Base-by-base conservation (phyloP, 2,329 filamentous ascomycete genomes). In the Beauveria brongniartii region DNA sequence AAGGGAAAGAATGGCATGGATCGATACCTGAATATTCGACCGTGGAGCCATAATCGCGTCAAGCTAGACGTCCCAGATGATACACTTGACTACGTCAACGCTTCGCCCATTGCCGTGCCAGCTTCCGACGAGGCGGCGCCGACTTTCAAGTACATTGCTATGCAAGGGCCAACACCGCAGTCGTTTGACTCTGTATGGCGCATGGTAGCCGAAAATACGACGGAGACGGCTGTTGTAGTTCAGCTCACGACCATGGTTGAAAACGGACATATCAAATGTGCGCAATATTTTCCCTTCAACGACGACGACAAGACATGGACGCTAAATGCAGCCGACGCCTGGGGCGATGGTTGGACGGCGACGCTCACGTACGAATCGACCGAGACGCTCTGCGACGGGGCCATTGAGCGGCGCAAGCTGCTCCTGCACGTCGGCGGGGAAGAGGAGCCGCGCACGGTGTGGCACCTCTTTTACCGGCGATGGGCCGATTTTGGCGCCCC, bases 221-320 rank as follows among this genome's bases (percentile, higher is more conserved):
- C 77, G 28, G 85, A 87, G 51, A 85, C 88, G 2, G 91, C 86
- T 1, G 91, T 97, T 61, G 88, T 97, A 58, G 87, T 97, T 61
- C 97, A 97, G 90, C 83, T 99, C 64, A 99, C 93, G 2, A 91
- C 92, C 71, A 93, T 91, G 28, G 82, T 90, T 69, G 93, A 97
- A 73, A 80, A 82, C 37, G 82, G 84, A 62, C 78, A 83, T 68
- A 85, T 95, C 73, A 96, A 97, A 73, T 97, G 93, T 74, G 91
- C 84, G 66, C 90, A 88, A 50, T 99, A 99, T 74, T 97, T 92
- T 66, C 92, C 92, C 0, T 73, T 79, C 59, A 74, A 77, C 47
- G 71, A 80, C 18, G 80, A 83, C 4, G 77, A 82, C 10, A 72
- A 80, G 5, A 79, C 79, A 1, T 80, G 80, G 69, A 73, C 77